Evolutionary conservation across 139 green algal genomes (phyloP), one percentile per base, ranked within the genome.

Genomic region (Prasinococcaceae sp.): DNA sequence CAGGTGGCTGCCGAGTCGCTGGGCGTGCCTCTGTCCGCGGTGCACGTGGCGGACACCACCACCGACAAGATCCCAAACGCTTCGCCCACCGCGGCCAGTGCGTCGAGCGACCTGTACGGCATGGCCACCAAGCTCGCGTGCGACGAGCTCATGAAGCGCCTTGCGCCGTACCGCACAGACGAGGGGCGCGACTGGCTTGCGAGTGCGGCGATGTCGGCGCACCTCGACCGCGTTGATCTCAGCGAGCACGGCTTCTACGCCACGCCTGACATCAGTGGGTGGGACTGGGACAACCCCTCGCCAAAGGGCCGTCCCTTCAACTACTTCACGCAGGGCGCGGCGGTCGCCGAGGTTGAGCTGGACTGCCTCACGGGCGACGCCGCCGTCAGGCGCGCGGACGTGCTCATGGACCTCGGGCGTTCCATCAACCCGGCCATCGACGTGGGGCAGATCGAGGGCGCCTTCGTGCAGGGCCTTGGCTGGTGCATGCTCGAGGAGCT

Each of bases 61-160:
- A 96, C 88, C 4, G 89, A 97, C 70, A 97, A 96, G 75, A 84
- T 97, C 26, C 84, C 88, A 51, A 97, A 97, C 60, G 69, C 89
- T 0, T 92, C 77, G 0, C 85, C 88, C 19, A 95, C 88, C 25
- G 88, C 88, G 5, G 89, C 87, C 5, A 89, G 74, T 1, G 85
- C 85, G 17, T 85, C 67, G 10, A 85, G 71, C 2, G 88, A 97
- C 71, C 70, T 97, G 69, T 97, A 97, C 51, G 89, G 88, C 29
- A 77, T 47, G 14, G 86, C 88, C 1, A 69, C 83, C n/a, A 61
- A 84, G 19, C 82, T 97, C 58, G 88, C 88, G 1, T 97, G 89
- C 69, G 19, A 47, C 24, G 81, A 96, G 69, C 58, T 97, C 25
- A 76, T 63, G 3, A 71, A 69, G 20, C 66, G 89, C 3, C 78